Evolutionary conservation across 768 basidiomycete species (phyloP), one percentile per base, ranked within the genome.

Genomic region (Daedaleopsis sinensis): DNA sequence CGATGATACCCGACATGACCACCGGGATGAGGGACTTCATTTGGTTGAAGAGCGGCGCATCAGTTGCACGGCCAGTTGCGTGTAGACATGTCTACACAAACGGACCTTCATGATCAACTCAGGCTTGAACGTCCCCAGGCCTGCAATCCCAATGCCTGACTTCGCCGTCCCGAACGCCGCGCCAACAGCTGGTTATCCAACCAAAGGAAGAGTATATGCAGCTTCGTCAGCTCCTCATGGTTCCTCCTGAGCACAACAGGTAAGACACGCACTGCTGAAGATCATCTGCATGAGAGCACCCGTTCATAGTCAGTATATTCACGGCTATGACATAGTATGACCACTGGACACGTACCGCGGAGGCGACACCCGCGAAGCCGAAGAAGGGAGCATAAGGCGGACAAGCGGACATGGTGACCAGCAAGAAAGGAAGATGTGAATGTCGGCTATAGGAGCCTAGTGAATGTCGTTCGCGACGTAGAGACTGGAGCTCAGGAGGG

Each of bases 1-100:
- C 95, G 66, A 97, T 96, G 74, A 97, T 97, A 78, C 96, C 95
- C 59, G 94, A 92, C 95, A 98, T 97, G 74, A 98, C 94, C 38
- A 97, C 95, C 5, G 96, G 96, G 65, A 98, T 94, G 55, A 97
- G 82, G 16, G 94, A 96, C 94, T 96, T 68, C 37, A 27, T 21
- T 32, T 18, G 37, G 16, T 46, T 46, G 32, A 39, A 18, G 39
- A 50, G 23, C 32, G 36, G 5, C 23, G 7, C 35, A 48, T 49
- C 53, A 36, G 42, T 43, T 21, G 13, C 16, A 3, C 48, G 32
- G 18, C 18, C 5, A 5, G 9, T 0, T 46, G 18, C 12, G 18
- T 32, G 27, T 32, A 32, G 10, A n/a, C n/a, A n/a, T n/a, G n/a
- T n/a, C n/a, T 15, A 16, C 1, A 55, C 11, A 13, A n/a, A 70